phyloP scores from a whole-genome alignment of 768 basidiomycete species.

The Kwoniella europaea region DNA sequence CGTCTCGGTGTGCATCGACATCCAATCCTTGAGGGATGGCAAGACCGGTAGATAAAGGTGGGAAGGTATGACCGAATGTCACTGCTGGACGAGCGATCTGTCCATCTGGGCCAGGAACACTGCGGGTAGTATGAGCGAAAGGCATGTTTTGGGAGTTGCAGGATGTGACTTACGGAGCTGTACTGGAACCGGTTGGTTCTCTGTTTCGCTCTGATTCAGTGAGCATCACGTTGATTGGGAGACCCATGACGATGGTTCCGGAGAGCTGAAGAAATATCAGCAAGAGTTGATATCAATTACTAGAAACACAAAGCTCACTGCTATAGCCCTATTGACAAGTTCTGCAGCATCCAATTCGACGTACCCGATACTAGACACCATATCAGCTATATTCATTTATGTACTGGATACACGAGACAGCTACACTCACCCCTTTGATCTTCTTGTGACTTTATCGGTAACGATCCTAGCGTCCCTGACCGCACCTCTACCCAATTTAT shows the following conservation, averaged over 20 bases:
- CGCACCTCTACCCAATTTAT: slow-evolving; percentile 87
- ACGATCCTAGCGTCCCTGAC: slow-evolving; percentile 97
- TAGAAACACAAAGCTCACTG: slow-evolving; percentile 45
- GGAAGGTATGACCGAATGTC: slow-evolving; percentile 31
- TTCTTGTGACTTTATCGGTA: slow-evolving; percentile 88
- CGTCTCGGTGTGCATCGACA: slow-evolving; percentile 62
- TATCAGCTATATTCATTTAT: too few relatives aligned
- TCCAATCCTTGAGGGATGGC: slow-evolving; percentile 69
- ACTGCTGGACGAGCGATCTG: slow-evolving; percentile 22
- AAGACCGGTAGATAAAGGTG: slow-evolving; percentile 49
- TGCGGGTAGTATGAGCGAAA: background rate
- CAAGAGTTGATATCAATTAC: background rate
- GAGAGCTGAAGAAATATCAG: slow-evolving; percentile 62
- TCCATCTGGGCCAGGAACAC: slow-evolving; percentile 10
- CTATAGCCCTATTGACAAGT: slow-evolving; percentile 85
- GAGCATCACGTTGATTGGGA: slow-evolving; percentile 93
- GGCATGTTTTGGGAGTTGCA: background rate
- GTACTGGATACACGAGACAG: too few relatives aligned
- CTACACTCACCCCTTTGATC: slow-evolving; percentile 87
- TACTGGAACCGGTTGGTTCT: slow-evolving; percentile 21
- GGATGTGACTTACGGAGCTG: slow-evolving; percentile 26
- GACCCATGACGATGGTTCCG: slow-evolving; percentile 96
- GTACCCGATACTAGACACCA: slow-evolving; percentile 79
- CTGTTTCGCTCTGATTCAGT: slow-evolving; percentile 82
- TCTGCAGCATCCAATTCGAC: slow-evolving; percentile 94